Percentiles rank a stretch among this genome's conserved stretches.
These are phyloP conservation scores for Hippophae rhamnoides DNA, from an alignment of 306 rosid genomes.

Conservation along the genomic window DNA sequence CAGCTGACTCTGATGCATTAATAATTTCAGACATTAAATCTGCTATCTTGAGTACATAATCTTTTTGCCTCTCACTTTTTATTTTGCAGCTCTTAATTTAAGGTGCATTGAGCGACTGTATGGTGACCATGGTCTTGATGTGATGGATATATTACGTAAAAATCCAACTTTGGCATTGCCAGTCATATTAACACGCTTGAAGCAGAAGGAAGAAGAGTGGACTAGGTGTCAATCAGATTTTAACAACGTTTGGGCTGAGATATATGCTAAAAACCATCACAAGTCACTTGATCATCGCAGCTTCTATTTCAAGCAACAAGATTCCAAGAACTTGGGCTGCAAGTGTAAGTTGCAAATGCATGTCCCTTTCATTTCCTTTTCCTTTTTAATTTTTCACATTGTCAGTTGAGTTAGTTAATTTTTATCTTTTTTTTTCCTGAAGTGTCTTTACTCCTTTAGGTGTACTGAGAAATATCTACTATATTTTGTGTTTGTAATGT, in stretches of 20 bases:
- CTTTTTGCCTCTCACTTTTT: constrained; percentile 3
- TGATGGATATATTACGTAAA: constrained; percentile 80
- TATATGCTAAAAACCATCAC: constrained; percentile 88
- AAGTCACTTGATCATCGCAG: constrained; percentile 98
- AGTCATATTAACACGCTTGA: constrained; percentile 78
- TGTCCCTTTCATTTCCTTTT: constrained; percentile 7
- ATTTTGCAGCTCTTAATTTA: constrained; percentile 63
- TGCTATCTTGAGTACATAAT: constrained; percentile 6
- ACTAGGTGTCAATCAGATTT: constrained; percentile 81
- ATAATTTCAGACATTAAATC: constrained; percentile 3
- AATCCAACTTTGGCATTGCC: constrained; percentile 72
- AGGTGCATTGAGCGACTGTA: constrained; percentile 97
- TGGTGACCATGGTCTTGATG: constrained; percentile 98
- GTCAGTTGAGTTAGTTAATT: background rate
- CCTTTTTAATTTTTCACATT: background rate
- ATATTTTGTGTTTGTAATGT: too few relatives aligned
- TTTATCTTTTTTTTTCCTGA: background rate
- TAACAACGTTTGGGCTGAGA: constrained; percentile 97
- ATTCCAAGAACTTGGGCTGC: constrained; percentile 85
- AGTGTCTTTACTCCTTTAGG: too few relatives aligned
- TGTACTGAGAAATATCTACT: background rate
- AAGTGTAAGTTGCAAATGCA: constrained; percentile 52
- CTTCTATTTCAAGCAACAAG: constrained; percentile 98
- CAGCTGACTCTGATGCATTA: background rate
- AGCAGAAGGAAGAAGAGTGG: constrained; percentile 99